These are phyloP conservation scores for Lactifluus hygrophoroides DNA, from an alignment of 768 basidiomycete genomes.

Conservation along the genomic window DNA sequence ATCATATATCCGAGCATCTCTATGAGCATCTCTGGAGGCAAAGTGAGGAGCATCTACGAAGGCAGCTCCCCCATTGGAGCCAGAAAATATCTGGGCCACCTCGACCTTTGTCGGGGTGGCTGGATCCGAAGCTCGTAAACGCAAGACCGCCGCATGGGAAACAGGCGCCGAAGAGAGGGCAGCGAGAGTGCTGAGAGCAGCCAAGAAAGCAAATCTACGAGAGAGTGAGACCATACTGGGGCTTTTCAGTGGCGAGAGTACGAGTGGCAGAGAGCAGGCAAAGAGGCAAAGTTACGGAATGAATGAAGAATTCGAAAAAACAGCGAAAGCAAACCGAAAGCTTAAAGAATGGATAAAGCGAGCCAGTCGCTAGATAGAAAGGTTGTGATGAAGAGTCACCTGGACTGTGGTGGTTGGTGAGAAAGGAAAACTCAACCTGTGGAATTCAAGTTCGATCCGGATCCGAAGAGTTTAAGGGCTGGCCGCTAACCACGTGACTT, in stretches of 20 bases:
- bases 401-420: slow-evolving; percentile 20
- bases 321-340: slow-evolving; percentile 19
- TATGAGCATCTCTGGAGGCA: neutral
- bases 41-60: neutral
- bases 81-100: neutral
- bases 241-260: no score
- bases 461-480: no score
- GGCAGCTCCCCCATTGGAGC: neutral
- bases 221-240: slow-evolving; percentile 41
- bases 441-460: slow-evolving; percentile 10
- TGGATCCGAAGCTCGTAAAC: slow-evolving; percentile 1
- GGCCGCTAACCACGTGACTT: no score
- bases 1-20: neutral
- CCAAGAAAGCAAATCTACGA: slow-evolving; percentile 39
- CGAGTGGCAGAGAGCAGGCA: no score
- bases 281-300: neutral
- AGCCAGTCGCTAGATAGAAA: slow-evolving; percentile 20
- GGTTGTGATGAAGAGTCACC: slow-evolving; percentile 12
- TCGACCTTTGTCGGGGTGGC: neutral
- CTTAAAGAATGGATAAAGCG: slow-evolving; percentile 11
- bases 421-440: slow-evolving; percentile 11
- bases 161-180: slow-evolving; percentile 33
- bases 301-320: no score
- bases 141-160: slow-evolving; percentile 35
- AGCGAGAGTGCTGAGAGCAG: slow-evolving; percentile 38